Conservation (phyloP, 768 basidiomycete genomes). For the Lactarius psammicola region DNA sequence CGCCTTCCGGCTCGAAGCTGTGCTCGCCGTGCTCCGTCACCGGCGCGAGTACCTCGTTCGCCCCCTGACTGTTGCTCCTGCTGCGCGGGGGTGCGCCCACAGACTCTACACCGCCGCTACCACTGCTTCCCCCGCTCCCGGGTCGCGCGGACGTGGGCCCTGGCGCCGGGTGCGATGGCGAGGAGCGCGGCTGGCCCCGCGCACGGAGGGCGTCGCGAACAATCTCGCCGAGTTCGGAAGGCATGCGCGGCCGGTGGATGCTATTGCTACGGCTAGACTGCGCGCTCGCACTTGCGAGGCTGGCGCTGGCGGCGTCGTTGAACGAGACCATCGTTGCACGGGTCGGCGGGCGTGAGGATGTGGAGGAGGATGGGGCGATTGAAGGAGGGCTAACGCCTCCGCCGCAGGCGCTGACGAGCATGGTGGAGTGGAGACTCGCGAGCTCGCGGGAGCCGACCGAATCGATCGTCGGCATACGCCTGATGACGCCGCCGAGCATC, state of each 20-base stretch:
- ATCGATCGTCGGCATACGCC: conserved; percentile 81
- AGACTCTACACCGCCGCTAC: not conserved
- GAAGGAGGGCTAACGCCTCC: not conserved
- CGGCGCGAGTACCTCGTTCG: conserved; percentile 23
- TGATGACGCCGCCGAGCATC: conserved; percentile 61
- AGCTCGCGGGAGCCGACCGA: conserved; percentile 67
- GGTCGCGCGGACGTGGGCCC: conserved; percentile 3
- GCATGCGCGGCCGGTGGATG: conserved; percentile 13
- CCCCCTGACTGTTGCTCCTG: conserved; percentile 23
- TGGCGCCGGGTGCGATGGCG: not conserved
- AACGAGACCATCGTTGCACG: conserved; percentile 22
- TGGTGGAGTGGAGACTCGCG: conserved; percentile 31
- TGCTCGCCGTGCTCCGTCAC: conserved; percentile 27
- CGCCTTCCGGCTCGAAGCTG: not conserved
- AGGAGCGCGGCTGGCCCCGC: conserved; percentile 12
- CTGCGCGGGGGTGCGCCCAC: conserved; percentile 15
- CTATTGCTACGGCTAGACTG: conserved; percentile 26
- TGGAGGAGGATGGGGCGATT: conserved; percentile 6
- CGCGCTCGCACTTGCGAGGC: conserved; percentile 19
- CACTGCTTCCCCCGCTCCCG: conserved; percentile 2
- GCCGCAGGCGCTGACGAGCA: conserved; percentile 1
- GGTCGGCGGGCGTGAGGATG: conserved; percentile 26
- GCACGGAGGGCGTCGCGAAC: conserved; percentile 15
- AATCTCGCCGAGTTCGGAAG: conserved; percentile 27
- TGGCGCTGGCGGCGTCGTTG: conserved; percentile 19